phyloP scores from a whole-genome alignment of 768 basidiomycete genomes.

The Amanita rubescens region DNA sequence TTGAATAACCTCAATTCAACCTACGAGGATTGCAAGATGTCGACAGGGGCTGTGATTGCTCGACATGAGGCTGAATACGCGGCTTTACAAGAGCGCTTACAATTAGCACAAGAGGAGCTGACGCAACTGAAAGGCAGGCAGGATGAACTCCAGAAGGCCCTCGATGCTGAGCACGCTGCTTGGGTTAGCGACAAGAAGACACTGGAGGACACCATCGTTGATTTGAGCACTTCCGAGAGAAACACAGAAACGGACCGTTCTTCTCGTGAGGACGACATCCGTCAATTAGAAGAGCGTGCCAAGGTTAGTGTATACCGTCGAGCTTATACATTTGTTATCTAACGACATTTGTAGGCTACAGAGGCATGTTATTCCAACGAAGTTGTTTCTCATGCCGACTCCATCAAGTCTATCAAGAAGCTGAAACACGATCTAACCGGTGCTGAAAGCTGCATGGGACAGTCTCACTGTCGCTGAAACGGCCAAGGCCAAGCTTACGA shows the following conservation, averaged over 20 bases:
- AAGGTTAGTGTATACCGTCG: constrained; percentile 32
- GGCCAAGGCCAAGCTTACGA: constrained; percentile 60
- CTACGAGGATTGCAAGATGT: constrained; percentile 72
- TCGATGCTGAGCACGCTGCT: constrained; percentile 61
- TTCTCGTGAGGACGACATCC: constrained; percentile 59
- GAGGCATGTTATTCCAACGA: constrained; percentile 79
- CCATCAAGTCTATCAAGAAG: constrained; percentile 62
- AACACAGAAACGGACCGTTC: constrained; percentile 55
- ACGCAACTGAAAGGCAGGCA: constrained; percentile 39
- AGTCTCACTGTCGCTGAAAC: constrained; percentile 59
- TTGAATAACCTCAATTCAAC: constrained; percentile 61
- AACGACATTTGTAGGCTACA: constrained; percentile 38
- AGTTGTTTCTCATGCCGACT: constrained; percentile 79
- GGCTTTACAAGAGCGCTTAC: constrained; percentile 56
- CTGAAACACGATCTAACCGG: constrained; percentile 56
- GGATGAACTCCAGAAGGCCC: constrained; percentile 51
- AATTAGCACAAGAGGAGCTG: constrained; percentile 48
- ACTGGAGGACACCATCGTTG: constrained; percentile 76
- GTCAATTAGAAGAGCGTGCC: constrained; percentile 59
- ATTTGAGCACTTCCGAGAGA: constrained; percentile 70
- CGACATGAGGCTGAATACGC: constrained; percentile 62
- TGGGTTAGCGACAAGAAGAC: constrained; percentile 78
- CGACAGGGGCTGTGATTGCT: constrained; percentile 62
- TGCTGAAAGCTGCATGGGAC: constrained; percentile 51
- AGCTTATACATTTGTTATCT: background rate